phyloP scores from a whole-genome alignment of 257 asterid genomes.

The Penstemon eatonii region DNA sequence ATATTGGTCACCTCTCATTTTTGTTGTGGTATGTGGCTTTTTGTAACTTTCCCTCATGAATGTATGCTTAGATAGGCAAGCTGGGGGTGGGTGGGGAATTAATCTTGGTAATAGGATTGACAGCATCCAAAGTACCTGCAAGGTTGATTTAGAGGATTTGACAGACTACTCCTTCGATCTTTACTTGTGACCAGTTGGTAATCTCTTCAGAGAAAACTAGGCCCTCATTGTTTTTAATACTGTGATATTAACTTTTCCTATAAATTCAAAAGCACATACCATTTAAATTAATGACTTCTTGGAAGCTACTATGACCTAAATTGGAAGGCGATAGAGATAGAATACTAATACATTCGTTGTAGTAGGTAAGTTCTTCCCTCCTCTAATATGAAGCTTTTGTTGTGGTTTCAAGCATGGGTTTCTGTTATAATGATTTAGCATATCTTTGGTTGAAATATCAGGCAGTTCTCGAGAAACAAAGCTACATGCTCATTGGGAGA shows the following conservation, averaged over 20 bases:
- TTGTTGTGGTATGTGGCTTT: constrained; percentile 23
- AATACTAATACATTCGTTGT: constrained; percentile 11
- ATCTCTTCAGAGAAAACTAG: constrained; percentile 19
- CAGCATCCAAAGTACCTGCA: not conserved
- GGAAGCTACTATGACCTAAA: constrained; percentile 15
- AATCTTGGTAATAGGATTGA: constrained; percentile 13
- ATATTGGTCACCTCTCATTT: not conserved
- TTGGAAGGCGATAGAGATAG: constrained; percentile 5
- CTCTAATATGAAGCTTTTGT: constrained; percentile 26
- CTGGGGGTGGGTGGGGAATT: not conserved
- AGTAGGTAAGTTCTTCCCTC: constrained; percentile 13
- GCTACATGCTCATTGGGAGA: constrained; percentile 98
- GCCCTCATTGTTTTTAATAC: constrained; percentile 5
- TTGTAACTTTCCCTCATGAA: constrained; percentile 18
- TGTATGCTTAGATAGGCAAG: constrained; percentile 16
- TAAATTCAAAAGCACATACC: constrained; percentile 8
- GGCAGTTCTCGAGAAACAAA: constrained; percentile 99
- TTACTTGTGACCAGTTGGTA: constrained; percentile 12
- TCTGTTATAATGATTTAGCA: not conserved
- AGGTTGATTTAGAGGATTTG: constrained; percentile 16
- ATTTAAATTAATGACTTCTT: not conserved
- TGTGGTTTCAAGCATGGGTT: constrained; percentile 20
- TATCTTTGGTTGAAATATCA: constrained; percentile 42
- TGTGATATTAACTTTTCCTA: constrained; percentile 8
- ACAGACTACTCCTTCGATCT: constrained; percentile 15